Percentiles rank a stretch among this genome's conserved stretches.
These are phyloP conservation scores for Stygiomarasmius scandens DNA, from an alignment of 1,284 basidiomycete genomes.

Conservation along the genomic window DNA sequence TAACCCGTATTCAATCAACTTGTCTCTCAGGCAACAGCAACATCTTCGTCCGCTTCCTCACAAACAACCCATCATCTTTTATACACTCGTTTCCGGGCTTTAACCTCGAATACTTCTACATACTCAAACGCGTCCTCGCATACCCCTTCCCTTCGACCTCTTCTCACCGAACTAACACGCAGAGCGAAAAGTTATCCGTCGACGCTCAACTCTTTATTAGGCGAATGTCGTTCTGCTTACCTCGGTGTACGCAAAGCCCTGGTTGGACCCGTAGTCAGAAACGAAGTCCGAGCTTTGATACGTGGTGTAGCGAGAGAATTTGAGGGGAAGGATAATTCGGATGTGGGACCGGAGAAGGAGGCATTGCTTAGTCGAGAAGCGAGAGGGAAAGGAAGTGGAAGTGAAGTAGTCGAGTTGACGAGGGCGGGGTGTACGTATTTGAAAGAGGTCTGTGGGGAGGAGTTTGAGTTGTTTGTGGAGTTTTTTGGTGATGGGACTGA, in stretches of 20 bases:
- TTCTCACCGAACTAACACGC: constrained; percentile 84
- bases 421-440: constrained; percentile 88
- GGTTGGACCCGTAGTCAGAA: constrained; percentile 68
- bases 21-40: constrained; percentile 68
- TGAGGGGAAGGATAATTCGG: constrained; percentile 68
- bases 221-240: constrained; percentile 86
- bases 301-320: constrained; percentile 54
- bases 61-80: constrained; percentile 71
- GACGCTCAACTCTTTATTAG: constrained; percentile 75
- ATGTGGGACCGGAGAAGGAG: constrained; percentile 61
- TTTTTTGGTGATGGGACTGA: constrained; percentile 57
- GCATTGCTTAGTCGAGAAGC: constrained; percentile 25
- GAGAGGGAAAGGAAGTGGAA: background rate
- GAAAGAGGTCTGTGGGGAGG: constrained; percentile 86
- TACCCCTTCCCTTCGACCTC: constrained; percentile 54
- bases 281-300: constrained; percentile 84
- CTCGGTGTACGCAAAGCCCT: constrained; percentile 73
- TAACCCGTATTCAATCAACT: background rate
- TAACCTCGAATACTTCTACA: constrained; percentile 44
- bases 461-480: constrained; percentile 81
- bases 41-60: constrained; percentile 81
- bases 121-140: background rate
- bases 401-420: constrained; percentile 47
- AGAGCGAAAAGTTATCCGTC: constrained; percentile 72
- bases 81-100: constrained; percentile 83